Evolutionary conservation across 345 rosid species (phyloP).

Genomic region (Salix brachista): DNA sequence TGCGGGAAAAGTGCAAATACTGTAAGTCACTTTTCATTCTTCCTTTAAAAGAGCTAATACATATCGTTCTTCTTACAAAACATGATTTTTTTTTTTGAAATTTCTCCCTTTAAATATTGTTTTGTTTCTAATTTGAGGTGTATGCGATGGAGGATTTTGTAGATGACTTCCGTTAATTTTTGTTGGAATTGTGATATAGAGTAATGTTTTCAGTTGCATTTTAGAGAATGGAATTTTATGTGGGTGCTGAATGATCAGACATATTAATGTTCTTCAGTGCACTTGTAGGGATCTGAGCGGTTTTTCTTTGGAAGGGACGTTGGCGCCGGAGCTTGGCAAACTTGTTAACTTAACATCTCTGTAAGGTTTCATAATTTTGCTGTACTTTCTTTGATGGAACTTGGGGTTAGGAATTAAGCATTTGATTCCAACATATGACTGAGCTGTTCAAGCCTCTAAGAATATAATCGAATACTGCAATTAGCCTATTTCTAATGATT

Average conservation of each 20-base stretch:
- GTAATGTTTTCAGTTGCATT: not conserved
- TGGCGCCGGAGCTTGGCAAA: conserved; percentile 70
- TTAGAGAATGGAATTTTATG: not conserved
- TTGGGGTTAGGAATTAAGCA: not conserved
- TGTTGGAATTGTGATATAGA: not conserved
- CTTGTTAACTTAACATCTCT: conserved; percentile 58
- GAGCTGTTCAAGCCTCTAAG: not conserved
- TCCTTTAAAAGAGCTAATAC: conserved; percentile 1
- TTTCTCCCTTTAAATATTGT: not conserved
- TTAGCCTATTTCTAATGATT: not conserved
- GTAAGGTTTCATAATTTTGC: conserved; percentile 40
- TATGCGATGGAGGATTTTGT: not conserved
- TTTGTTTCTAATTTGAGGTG: not conserved
- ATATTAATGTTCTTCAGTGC: conserved; percentile 3
- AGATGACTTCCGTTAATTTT: not conserved
- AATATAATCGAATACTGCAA: not conserved
- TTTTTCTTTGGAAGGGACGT: conserved; percentile 61
- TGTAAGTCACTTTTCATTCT: conserved; percentile 50
- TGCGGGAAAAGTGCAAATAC: conserved; percentile 57
- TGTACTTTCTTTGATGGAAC: not conserved
- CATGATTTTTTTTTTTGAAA: not conserved
- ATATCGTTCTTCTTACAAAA: not conserved
- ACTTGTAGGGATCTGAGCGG: conserved; percentile 59
- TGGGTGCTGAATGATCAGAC: not conserved
- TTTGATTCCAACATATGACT: not conserved